phyloP scores from a whole-genome alignment of 345 rosid species.

The Capsella bursapastoris region DNA sequence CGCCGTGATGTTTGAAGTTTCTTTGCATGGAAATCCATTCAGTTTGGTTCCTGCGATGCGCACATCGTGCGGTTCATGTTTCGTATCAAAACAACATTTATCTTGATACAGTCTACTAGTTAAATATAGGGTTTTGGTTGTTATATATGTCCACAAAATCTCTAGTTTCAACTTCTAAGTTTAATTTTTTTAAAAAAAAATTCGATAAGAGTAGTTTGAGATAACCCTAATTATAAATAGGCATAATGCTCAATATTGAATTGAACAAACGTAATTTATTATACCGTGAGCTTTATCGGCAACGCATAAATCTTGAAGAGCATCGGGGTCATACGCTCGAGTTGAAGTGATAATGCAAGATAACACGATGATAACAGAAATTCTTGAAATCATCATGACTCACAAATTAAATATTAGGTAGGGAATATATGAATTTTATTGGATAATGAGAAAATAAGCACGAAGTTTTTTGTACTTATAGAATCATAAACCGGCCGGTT shows the following conservation, averaged over 20 bases:
- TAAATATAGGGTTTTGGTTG: neutral
- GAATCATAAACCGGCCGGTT: neutral
- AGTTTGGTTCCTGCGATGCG: constrained; percentile 50
- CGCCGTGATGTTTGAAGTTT: constrained; percentile 52
- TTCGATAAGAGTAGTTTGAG: neutral
- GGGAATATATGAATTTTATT: neutral
- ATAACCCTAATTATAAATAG: neutral
- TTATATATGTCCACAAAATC: neutral
- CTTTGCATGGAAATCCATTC: constrained; percentile 70
- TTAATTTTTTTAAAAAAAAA: no score
- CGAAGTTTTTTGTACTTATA: constrained; percentile 24
- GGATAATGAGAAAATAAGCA: constrained; percentile 2
- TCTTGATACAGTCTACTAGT: neutral
- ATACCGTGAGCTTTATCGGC: constrained; percentile 47
- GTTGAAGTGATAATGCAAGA: constrained; percentile 40
- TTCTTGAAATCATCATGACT: constrained; percentile 28
- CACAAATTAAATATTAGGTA: neutral
- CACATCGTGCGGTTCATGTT: constrained; percentile 21
- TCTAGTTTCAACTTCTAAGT: neutral
- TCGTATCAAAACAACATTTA: neutral
- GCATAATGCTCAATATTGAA: no score
- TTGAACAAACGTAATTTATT: neutral
- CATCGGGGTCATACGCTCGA: constrained; percentile 61
- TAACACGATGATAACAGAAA: constrained; percentile 11
- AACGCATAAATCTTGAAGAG: constrained; percentile 75